Conservation (phyloP, 176 grass and related monocot species). For the Aegilops speltoides region DNA sequence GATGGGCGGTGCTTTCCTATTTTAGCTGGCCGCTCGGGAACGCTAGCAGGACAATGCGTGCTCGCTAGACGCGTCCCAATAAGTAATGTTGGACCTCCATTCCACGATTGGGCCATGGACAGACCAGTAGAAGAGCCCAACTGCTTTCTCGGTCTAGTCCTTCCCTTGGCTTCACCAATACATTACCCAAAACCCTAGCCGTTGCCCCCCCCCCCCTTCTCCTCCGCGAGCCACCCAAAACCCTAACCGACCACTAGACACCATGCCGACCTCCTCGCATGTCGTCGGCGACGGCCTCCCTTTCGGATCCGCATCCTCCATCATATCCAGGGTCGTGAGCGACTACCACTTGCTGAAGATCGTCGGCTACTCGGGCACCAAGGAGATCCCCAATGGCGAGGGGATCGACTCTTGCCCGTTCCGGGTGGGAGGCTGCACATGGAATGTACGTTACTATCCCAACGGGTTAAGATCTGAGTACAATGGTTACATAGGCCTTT, state of each 20-base stretch:
- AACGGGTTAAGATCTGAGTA: accelerated
- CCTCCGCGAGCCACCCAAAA: too few relatives aligned
- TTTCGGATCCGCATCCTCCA: not conserved
- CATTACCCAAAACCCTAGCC: not conserved
- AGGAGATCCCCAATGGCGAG: not conserved
- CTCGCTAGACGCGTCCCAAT: too few relatives aligned
- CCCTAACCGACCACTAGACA: not conserved
- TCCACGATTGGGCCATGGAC: not conserved
- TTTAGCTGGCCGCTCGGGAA: too few relatives aligned
- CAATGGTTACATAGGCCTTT: not conserved
- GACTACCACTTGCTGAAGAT: not conserved
- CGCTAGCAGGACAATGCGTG: too few relatives aligned
- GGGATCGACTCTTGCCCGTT: not conserved
- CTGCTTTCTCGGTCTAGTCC: not conserved
- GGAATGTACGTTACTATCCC: not conserved
- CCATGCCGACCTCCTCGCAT: not conserved
- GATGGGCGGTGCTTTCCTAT: too few relatives aligned
- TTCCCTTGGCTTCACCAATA: not conserved
- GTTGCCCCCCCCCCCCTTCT: too few relatives aligned
- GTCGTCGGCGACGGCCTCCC: not conserved
- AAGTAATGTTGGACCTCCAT: too few relatives aligned
- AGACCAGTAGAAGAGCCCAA: not conserved
- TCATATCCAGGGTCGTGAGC: not conserved
- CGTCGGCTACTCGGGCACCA: not conserved
- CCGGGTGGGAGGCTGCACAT: not conserved